Conservation (phyloP, 208 protist genomes). For the Kentomonas sorsogonicus region DNA sequence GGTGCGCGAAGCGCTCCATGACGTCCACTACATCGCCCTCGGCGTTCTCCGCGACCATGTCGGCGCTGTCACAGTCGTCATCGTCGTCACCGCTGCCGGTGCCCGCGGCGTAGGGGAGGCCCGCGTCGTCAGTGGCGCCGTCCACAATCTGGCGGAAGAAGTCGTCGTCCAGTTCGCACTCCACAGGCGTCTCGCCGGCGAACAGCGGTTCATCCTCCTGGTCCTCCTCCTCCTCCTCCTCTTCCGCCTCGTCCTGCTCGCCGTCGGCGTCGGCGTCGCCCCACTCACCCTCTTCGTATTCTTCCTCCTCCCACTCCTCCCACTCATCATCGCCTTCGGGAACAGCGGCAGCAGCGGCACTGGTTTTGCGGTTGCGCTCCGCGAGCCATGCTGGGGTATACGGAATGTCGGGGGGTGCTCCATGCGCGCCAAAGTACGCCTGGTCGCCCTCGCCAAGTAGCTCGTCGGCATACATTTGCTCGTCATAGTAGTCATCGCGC, state of each 20-base stretch:
- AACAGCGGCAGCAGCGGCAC: too few relatives aligned
- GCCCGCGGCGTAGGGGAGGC: constrained; percentile 27
- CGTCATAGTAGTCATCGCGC: too few relatives aligned
- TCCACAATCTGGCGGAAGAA: constrained; percentile 49
- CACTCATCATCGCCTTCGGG: constrained; percentile 12
- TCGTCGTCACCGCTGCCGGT: constrained; percentile 9
- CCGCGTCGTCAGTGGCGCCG: constrained; percentile 29
- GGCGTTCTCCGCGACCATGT: constrained; percentile 1
- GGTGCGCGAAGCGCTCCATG: too few relatives aligned
- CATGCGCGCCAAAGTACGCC: too few relatives aligned
- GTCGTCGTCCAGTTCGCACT: constrained; percentile 22
- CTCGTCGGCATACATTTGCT: too few relatives aligned
- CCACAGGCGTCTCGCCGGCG: constrained; percentile 14
- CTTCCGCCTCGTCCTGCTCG: constrained; percentile 14
- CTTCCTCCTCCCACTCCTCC: constrained; percentile 14
- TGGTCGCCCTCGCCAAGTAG: too few relatives aligned
- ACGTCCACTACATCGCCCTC: constrained; percentile 21
- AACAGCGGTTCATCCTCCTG: constrained; percentile 10
- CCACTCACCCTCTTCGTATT: constrained; percentile 7
- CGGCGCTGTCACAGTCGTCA: background rate
- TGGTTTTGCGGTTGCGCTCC: too few relatives aligned
- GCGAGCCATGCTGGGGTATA: too few relatives aligned
- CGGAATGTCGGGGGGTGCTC: too few relatives aligned
- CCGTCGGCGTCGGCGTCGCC: constrained; percentile 18
- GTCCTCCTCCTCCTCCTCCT: constrained; percentile 13